Evolutionary conservation across 345 rosid species (phyloP).

Genomic region (Garcia nutans): DNA sequence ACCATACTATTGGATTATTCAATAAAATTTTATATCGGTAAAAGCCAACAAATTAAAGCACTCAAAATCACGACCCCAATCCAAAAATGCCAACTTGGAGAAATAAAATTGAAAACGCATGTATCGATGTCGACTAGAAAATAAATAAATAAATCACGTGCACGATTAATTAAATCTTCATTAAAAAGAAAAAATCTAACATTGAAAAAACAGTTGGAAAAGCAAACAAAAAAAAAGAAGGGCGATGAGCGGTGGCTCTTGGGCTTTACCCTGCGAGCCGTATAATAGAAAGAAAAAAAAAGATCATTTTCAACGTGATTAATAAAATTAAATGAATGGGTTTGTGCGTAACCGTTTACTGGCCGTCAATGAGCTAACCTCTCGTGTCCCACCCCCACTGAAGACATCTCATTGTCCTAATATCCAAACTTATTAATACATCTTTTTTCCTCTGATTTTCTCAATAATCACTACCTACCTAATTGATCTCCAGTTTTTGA

Average conservation of each 20-base stretch:
- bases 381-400: neutral
- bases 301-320: slow-evolving; percentile 14
- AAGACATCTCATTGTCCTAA: neutral
- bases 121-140: neutral
- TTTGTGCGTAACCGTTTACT: neutral
- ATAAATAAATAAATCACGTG: slow-evolving; percentile 5
- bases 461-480: too few relatives aligned
- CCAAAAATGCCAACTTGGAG: too few relatives aligned
- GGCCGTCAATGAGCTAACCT: neutral
- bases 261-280: neutral
- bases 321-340: neutral
- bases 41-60: neutral
- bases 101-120: neutral
- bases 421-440: neutral
- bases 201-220: neutral
- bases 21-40: too few relatives aligned
- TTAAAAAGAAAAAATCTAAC: too few relatives aligned
- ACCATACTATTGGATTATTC: too few relatives aligned
- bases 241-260: neutral
- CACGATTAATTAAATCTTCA: too few relatives aligned
- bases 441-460: neutral
- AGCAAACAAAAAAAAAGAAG: too few relatives aligned
- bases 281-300: neutral
- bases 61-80: neutral
- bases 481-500: too few relatives aligned